Evolutionary conservation across 2,329 filamentous ascomycete genomes (phyloP).

Genomic region (Nannizzia gypsea): DNA sequence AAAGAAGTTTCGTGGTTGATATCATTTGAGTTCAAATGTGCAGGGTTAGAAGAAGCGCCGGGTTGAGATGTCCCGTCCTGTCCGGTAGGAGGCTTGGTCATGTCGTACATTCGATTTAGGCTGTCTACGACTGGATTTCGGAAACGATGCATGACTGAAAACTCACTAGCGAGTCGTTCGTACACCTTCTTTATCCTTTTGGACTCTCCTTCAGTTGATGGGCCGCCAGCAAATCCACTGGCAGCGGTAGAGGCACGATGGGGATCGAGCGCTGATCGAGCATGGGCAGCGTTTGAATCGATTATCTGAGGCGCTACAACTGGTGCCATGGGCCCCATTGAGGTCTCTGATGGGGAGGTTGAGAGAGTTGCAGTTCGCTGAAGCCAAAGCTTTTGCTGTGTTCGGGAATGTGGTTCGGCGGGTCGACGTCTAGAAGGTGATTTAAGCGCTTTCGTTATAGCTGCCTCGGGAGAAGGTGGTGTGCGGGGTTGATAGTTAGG

Average conservation of each 20-base stretch:
- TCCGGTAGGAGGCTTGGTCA: neutral
- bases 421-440: constrained; percentile 24
- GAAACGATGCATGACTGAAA: constrained; percentile 36
- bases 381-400: constrained; percentile 39
- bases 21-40: neutral
- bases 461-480: constrained; percentile 31
- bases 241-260: constrained; percentile 9
- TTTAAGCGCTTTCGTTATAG: constrained; percentile 20
- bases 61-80: neutral
- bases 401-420: constrained; percentile 34
- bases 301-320: constrained; percentile 25
- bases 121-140: constrained; percentile 35
- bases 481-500: constrained; percentile 38
- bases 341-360: constrained; percentile 32
- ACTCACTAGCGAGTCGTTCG: constrained; percentile 32
- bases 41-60: neutral
- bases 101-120: constrained; percentile 23
- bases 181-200: constrained; percentile 34
- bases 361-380: constrained; percentile 36
- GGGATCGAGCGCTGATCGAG: constrained; percentile 9
- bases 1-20: neutral
- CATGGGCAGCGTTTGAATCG: constrained; percentile 25
- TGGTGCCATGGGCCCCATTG: constrained; percentile 21
- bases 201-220: constrained; percentile 26
- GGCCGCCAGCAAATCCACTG: constrained; percentile 9